Percentiles rank a stretch among this genome's conserved stretches.
phyloP scores from a whole-genome alignment of 495 filamentous ascomycete genomes.

The Cercophora samala region DNA sequence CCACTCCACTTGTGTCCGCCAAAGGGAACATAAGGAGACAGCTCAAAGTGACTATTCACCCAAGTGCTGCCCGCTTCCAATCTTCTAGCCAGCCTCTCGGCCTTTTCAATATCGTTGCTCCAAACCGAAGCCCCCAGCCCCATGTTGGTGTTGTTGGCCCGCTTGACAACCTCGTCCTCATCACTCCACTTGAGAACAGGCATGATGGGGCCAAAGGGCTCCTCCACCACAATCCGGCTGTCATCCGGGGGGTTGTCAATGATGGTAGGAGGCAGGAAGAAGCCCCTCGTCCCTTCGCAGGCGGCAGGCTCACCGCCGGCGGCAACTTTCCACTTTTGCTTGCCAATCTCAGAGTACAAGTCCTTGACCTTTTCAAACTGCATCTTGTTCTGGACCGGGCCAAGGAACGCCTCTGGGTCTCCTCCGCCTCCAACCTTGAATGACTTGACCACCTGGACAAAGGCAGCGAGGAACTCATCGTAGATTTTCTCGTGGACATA shows the following conservation, averaged over 20 bases:
- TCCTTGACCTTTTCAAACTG: constrained; percentile 53
- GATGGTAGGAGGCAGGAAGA: constrained; percentile 43
- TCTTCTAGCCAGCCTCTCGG: constrained; percentile 44
- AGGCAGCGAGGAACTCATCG: constrained; percentile 51
- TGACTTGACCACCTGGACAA: constrained; percentile 53
- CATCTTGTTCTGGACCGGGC: constrained; percentile 59
- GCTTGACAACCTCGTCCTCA: constrained; percentile 52
- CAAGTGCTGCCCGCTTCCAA: constrained; percentile 55
- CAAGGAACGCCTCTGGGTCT: constrained; percentile 40
- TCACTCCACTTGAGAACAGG: constrained; percentile 52
- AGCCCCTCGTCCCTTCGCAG: constrained; percentile 31
- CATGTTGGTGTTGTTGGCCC: constrained; percentile 50
- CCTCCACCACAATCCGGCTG: constrained; percentile 39
- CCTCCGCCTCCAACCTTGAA: constrained; percentile 39
- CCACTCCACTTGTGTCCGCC: constrained; percentile 58
- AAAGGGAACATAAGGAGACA: constrained; percentile 45
- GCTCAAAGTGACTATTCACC: constrained; percentile 49
- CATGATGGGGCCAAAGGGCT: constrained; percentile 55
- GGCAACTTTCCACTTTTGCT: constrained; percentile 40
- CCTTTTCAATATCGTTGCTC: constrained; percentile 48
- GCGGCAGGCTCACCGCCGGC: constrained; percentile 24
- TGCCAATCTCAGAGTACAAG: constrained; percentile 39
- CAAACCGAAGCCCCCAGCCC: constrained; percentile 56
- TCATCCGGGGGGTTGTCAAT: constrained; percentile 45
- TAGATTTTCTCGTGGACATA: constrained; percentile 68